These are phyloP conservation scores for Lactarius indigo DNA, from an alignment of 768 basidiomycete species.

Conservation along the genomic window DNA sequence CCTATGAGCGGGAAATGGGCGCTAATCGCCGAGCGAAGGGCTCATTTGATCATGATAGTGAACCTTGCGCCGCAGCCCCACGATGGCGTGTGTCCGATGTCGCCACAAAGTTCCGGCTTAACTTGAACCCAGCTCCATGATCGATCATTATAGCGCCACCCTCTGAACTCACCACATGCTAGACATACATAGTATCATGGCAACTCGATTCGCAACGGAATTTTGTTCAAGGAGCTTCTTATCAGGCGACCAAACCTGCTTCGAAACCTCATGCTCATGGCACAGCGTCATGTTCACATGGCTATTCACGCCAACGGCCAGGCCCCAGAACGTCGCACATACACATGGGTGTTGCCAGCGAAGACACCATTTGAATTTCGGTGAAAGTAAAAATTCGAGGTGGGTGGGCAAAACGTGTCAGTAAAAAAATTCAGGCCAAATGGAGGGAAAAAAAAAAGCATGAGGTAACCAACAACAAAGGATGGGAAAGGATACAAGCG, in stretches of 20 bases:
- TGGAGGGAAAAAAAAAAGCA: background rate
- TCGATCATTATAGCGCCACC: too few species aligned
- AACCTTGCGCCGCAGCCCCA: background rate
- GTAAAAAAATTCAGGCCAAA: background rate
- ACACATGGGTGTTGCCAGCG: background rate
- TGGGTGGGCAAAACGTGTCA: background rate
- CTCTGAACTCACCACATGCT: background rate
- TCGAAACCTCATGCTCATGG: background rate
- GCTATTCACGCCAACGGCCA: background rate
- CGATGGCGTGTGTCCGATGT: too few species aligned
- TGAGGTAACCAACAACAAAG: background rate
- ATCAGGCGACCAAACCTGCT: background rate
- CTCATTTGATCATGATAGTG: too few species aligned
- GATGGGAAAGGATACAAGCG: background rate
- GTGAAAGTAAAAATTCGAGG: background rate
- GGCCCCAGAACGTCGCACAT: background rate
- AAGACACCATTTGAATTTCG: background rate
- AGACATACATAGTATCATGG: background rate
- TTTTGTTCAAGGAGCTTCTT: background rate
- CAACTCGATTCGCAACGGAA: background rate
- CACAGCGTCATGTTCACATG: background rate
- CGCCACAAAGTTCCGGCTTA: background rate
- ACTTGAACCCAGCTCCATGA: too few species aligned
- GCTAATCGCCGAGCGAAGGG: too few species aligned
- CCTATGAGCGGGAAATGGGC: too few species aligned